Base-by-base conservation (phyloP, 495 filamentous ascomycete genomes). In the Penicillium fimorum region DNA sequence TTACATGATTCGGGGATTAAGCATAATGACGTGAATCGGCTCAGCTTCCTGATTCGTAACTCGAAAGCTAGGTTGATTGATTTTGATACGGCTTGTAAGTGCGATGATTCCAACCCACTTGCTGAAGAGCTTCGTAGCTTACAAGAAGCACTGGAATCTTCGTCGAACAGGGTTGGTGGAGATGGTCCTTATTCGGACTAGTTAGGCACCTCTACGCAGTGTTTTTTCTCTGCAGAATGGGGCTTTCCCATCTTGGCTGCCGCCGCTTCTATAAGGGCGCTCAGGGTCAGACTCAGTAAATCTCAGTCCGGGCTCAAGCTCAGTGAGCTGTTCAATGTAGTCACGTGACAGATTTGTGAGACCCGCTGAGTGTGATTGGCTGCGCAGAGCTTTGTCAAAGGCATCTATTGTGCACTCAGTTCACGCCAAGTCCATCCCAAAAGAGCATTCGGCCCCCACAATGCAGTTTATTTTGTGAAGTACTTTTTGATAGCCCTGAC, bases 1-100 rank as follows among this genome's bases (percentile, higher is more conserved):
- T 44, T 79, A 45, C 76, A 80, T 63, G 5, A 15, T 11, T 40
- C 77, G 25, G 74, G 75, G 0, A 49, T 78, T 12, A 65, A 56
- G 38, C 77, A 78, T 53, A 74, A 76, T 5, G 75, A 79, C 58
- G 67, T 64, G 30, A 79, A 81, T 63, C 71, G 68, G 50, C 62
- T 71, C 47, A 80, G 79, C 51, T 80, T 80, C 55, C 66, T 81
- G 9, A 50, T 77, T 17, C 51, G 50, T 25, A 60, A 58, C 24
- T 63, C 38, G 29, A 65, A 65, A 20, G 66, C 56, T 20, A 53
- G 63, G 29, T 61, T 77, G 53, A 63, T 79, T 13, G 74, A 77
- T 61, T 76, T 77, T 57, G 33, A 35, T 13, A 35, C 33, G 33
- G 33, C 33, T 11, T 12, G 32, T 12, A 35, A 35, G 32, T 13